Base-by-base conservation (phyloP, 805 yeast species). In the Wickerhamiella parazyma region DNA sequence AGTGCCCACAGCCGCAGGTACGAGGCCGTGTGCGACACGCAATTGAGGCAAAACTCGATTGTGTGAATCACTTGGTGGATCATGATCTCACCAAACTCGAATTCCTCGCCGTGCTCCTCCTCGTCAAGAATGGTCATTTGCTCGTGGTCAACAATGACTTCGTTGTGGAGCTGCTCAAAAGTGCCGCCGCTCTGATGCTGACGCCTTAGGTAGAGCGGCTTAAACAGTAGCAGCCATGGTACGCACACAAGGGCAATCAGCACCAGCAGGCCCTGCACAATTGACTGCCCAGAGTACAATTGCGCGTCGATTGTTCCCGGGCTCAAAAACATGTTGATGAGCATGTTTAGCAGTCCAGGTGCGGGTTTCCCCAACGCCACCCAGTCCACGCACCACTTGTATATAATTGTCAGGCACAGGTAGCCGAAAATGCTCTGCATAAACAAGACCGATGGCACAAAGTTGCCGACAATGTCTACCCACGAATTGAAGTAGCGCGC, bases 371-470 rank as follows among this genome's bases (percentile, higher is more conserved):
- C 78, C 41, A 75, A 70, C 16, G 73, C 80, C 47, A 78, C 67
- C 98, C 98, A 91, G 66, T 91, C 89, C 36, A 82, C 80, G 16
- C 78, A 68, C 98, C 98, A 91, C 62, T 91, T 91, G 68, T 84
- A 89, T 19, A 91, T 70, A 51, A 91, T 89, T 46, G 87, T 74
- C 49, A 87, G 61, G 0, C 94, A 74, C 48, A 91, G 68, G 59
- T 91, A 91, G 24, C 98, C 98, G 58, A 91, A 91, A 35, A 91
- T 89, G 44, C 94, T 80, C 64, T 85, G 95, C 97, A 91, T 86
- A 63, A 91, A 91, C 41, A 91, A 63, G 47, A 91, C 64, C 35
- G 97, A 91, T 1, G 98, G 98, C 46, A 89, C 69, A 56, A 91
- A 91, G 64, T 89, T 91, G 45, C 97, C 97, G 51, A 81, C 64